phyloP scores from a whole-genome alignment of 2,329 filamentous ascomycete species.

The Stagonosporopsis tanaceti region DNA sequence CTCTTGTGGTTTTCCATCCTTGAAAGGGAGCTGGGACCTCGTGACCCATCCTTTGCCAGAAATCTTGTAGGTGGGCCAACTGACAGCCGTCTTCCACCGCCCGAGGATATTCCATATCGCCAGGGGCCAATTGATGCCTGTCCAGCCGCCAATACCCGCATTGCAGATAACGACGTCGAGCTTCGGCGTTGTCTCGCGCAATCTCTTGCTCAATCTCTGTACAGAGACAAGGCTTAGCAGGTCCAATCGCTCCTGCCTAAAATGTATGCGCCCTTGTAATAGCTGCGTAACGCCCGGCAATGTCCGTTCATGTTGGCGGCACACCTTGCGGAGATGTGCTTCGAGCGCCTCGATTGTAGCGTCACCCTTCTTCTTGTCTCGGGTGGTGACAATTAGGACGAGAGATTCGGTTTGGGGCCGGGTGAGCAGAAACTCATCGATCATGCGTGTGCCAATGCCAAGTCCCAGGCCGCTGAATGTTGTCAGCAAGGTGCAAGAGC shows the following conservation, averaged over 20 bases:
- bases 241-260: conserved; percentile 67
- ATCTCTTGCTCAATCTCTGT: conserved; percentile 60
- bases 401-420: conserved; percentile 73
- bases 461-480: conserved; percentile 82
- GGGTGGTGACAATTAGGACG: conserved; percentile 83
- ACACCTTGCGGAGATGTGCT: conserved; percentile 64
- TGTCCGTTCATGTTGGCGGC: conserved; percentile 45
- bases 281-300: conserved; percentile 52
- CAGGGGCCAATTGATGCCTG: conserved; percentile 73
- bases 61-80: conserved; percentile 81
- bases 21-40: conserved; percentile 58
- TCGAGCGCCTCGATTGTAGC: conserved; percentile 74
- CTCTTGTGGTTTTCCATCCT: conserved; percentile 31
- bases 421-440: conserved; percentile 84
- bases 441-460: conserved; percentile 81
- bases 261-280: conserved; percentile 55
- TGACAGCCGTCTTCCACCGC: conserved; percentile 72
- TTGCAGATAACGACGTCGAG: conserved; percentile 85
- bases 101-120: conserved; percentile 66
- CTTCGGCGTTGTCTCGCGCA: conserved; percentile 68
- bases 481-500: conserved; percentile 36
- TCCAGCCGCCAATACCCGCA: conserved; percentile 88
- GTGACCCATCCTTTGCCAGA: conserved; percentile 64
- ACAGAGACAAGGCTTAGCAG: conserved; percentile 64
- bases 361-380: conserved; percentile 74